Evolutionary conservation across 345 rosid genomes (phyloP).

Genomic region (Citrus hindsii): DNA sequence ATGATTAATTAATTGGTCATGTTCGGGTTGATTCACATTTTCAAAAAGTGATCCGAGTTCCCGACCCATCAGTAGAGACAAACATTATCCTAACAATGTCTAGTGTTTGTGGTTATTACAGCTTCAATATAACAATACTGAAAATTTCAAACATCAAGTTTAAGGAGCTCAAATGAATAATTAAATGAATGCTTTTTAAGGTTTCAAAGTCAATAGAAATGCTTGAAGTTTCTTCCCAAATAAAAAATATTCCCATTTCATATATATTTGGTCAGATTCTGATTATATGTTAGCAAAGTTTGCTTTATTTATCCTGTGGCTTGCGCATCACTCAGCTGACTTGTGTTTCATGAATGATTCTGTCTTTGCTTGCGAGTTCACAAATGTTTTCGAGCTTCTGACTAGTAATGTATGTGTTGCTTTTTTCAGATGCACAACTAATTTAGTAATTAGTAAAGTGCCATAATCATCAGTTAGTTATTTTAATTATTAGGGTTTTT

Average conservation of each 20-base stretch:
- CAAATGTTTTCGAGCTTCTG: background rate
- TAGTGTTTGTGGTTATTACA: background rate
- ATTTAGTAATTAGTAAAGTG: background rate
- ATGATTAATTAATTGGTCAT: too few species aligned
- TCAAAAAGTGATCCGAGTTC: too few species aligned
- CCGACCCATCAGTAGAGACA: background rate
- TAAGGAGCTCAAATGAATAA: background rate
- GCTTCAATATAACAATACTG: background rate
- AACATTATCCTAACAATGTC: background rate
- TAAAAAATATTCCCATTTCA: background rate
- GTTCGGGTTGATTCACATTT: too few species aligned
- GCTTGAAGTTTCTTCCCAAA: background rate
- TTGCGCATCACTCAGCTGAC: background rate
- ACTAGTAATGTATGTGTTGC: background rate
- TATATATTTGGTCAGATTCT: background rate
- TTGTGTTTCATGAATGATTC: conserved; percentile 1
- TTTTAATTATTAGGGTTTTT: background rate
- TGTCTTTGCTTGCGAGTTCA: background rate
- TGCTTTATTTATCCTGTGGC: background rate
- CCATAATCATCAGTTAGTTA: background rate
- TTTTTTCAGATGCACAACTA: background rate
- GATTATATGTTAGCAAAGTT: background rate
- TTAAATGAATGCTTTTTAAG: too few species aligned
- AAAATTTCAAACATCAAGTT: background rate
- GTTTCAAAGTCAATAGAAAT: background rate